Evolutionary conservation across 345 rosid genomes (phyloP).

Genomic region (Trapa bicornis): DNA sequence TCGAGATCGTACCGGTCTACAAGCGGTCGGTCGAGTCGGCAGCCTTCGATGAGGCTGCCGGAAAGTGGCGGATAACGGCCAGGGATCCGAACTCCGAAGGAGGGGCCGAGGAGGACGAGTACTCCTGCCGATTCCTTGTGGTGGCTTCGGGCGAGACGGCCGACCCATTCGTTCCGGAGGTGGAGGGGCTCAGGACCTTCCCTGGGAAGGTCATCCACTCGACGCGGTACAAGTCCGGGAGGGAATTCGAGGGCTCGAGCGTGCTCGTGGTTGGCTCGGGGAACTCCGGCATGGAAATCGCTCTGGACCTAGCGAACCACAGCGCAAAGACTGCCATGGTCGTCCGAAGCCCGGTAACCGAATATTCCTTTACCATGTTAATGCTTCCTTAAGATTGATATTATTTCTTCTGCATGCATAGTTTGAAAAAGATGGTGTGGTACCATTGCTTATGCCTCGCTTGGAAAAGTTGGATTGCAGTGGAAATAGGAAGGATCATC

Average conservation of each 20-base stretch:
- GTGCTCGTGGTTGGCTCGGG: constrained; percentile 81
- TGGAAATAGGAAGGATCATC: too few species aligned
- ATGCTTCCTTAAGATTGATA: too few species aligned
- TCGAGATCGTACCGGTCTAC: constrained; percentile 42
- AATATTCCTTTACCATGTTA: too few species aligned
- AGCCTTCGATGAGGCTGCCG: constrained; percentile 16
- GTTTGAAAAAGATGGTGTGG: too few species aligned
- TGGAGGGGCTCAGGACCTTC: constrained; percentile 34
- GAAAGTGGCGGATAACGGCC: constrained; percentile 41
- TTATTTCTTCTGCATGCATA: too few species aligned
- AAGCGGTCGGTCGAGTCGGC: constrained; percentile 40
- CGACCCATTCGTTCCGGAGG: constrained; percentile 28
- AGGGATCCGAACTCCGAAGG: constrained; percentile 19
- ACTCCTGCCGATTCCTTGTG: constrained; percentile 23
- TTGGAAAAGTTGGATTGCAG: too few species aligned
- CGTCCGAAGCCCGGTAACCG: constrained; percentile 52
- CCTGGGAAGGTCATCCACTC: constrained; percentile 46
- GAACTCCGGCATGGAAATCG: constrained; percentile 83
- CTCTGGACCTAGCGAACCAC: constrained; percentile 45
- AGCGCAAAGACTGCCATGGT: constrained; percentile 47
- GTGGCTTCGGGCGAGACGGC: constrained; percentile 58
- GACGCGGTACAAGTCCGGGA: constrained; percentile 36
- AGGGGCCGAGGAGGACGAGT: constrained; percentile 2
- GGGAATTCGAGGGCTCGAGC: constrained; percentile 21
- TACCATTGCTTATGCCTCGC: too few species aligned